Percentiles rank a stretch among this genome's conserved stretches.
Evolutionary conservation across 1,284 basidiomycete species (phyloP).

Genomic region (Ceratobasidium sp.): DNA sequence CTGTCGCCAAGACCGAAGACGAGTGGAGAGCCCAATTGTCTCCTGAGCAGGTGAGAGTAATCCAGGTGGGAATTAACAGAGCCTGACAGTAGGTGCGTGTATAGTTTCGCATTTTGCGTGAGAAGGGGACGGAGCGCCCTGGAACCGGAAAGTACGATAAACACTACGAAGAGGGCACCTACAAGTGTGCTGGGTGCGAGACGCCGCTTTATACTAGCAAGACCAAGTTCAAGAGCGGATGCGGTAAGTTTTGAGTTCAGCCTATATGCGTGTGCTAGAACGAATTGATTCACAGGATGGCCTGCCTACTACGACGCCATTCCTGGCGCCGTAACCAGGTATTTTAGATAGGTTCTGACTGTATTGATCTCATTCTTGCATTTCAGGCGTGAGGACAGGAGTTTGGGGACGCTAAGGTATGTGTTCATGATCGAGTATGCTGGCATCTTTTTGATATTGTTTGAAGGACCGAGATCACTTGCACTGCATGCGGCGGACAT

Average conservation of each 20-base stretch:
- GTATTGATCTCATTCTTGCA: conserved; percentile 58
- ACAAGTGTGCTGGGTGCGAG: conserved; percentile 75
- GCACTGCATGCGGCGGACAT: conserved; percentile 88
- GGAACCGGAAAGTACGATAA: conserved; percentile 85
- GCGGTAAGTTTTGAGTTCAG: conserved; percentile 57
- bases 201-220: conserved; percentile 80
- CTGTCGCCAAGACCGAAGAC: conserved; percentile 46
- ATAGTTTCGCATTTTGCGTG: conserved; percentile 85
- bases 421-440: neutral
- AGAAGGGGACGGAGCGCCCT: conserved; percentile 87
- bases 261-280: neutral
- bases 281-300: conserved; percentile 65
- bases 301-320: conserved; percentile 97
- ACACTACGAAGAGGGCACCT: conserved; percentile 70
- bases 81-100: neutral
- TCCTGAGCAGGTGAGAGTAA: conserved; percentile 79
- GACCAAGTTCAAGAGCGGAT: conserved; percentile 93
- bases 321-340: conserved; percentile 84
- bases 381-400: conserved; percentile 68
- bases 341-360: conserved; percentile 44
- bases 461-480: conserved; percentile 76
- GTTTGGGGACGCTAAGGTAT: conserved; percentile 62
- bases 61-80: neutral
- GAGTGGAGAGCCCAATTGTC: conserved; percentile 62
- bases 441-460: neutral